Percentiles rank a stretch among this genome's conserved stretches.
Evolutionary conservation across 129 eudicot species (phyloP).

Genomic region (Smallanthus sonchifolius): DNA sequence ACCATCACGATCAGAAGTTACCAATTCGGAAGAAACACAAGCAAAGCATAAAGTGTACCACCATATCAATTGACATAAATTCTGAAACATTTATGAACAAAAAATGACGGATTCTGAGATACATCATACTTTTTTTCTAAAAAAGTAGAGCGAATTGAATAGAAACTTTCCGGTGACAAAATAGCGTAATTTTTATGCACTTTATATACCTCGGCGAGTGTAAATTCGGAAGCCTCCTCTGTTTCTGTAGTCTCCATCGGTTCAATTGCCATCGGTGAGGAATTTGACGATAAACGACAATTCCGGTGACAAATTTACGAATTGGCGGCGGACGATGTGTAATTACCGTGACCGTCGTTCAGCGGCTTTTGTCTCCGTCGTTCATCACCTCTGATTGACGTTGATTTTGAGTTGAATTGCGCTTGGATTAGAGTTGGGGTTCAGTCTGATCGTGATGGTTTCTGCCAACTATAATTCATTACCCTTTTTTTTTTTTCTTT

Average conservation of each 20-base stretch:
- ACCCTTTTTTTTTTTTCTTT: too few relatives aligned
- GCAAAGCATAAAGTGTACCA: background rate
- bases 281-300: background rate
- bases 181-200: background rate
- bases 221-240: conserved; percentile 44
- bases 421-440: conserved; percentile 9
- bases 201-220: conserved; percentile 54
- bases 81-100: background rate
- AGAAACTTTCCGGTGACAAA: background rate
- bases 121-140: background rate
- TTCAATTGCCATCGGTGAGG: background rate
- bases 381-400: background rate
- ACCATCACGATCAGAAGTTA: background rate
- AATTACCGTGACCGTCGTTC: background rate
- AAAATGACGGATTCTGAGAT: background rate
- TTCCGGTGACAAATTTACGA: background rate
- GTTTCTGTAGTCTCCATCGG: conserved; percentile 20
- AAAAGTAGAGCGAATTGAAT: background rate
- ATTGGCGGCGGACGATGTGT: conserved; percentile 4
- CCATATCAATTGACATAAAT: background rate
- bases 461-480: background rate
- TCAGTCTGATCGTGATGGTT: conserved; percentile 1
- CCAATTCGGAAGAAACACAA: background rate
- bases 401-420: conserved; percentile 5
- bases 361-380: background rate